Evolutionary conservation across 352 stramenopile species (phyloP).

Genomic region (Phytopythium litorale): DNA sequence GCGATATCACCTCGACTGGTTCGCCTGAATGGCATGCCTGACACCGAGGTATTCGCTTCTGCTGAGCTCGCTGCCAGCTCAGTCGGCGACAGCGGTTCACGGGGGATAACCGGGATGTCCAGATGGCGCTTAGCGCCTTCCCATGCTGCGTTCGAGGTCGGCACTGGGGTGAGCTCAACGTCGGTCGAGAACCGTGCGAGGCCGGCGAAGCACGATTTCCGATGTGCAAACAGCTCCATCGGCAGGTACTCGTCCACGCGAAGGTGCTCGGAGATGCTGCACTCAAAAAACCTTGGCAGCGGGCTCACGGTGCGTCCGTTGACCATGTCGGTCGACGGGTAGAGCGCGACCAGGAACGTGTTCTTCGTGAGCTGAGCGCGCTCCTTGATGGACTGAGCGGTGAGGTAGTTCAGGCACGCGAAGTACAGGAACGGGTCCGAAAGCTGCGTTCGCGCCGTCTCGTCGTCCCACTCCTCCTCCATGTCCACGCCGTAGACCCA

Average conservation of each 20-base stretch:
- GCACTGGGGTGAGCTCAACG: constrained; percentile 39
- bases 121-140: constrained; percentile 28
- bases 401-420: constrained; percentile 50
- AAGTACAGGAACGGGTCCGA: constrained; percentile 57
- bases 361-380: constrained; percentile 40
- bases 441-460: constrained; percentile 25
- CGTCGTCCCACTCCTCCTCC: constrained; percentile 43
- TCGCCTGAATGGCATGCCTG: not conserved
- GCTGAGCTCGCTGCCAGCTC: not conserved
- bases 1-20: not conserved
- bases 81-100: not conserved
- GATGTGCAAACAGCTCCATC: constrained; percentile 36
- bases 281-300: constrained; percentile 75
- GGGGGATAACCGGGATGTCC: constrained; percentile 19
- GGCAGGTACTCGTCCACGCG: constrained; percentile 15
- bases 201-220: constrained; percentile 46
- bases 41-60: not conserved
- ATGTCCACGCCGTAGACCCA: constrained; percentile 71
- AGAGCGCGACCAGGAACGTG: constrained; percentile 70
- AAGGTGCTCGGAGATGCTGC: constrained; percentile 23
- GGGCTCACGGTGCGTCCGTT: constrained; percentile 17
- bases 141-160: constrained; percentile 32
- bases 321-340: constrained; percentile 21
- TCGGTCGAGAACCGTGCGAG: constrained; percentile 48
- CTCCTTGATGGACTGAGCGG: constrained; percentile 54